Evolutionary conservation across 1,139 yeast species (phyloP), one percentile per base, ranked within the genome.

Genomic region (Magnusiomyces paraingens): DNA sequence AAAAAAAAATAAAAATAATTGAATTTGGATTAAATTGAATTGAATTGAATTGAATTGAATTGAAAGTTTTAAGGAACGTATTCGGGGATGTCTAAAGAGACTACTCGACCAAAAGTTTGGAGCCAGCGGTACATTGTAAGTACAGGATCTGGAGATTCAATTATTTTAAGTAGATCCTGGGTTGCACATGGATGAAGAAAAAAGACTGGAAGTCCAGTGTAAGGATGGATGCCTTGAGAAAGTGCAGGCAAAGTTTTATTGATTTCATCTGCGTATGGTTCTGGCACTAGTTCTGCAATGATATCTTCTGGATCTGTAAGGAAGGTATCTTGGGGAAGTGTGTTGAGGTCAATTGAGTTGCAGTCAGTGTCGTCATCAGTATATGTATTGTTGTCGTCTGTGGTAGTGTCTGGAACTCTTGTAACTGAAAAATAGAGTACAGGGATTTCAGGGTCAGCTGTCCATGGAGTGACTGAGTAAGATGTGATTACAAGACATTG

Each of bases 161-260:
- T 43, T 14, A 44, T 53, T 5, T 45, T 47, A 47, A 64, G 40
- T 49, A 57, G 59, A n/a, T 56, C 59, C n/a, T 52, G 54, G 1
- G 75, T 71, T 29, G 62, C 60, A 58, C 76, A 72, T 10, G 76
- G 76, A 54, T 72, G 76, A 17, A 73, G 50, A 56, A 58, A 70
- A 55, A 69, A 66, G 10, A 63, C 57, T 1, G 73, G 72, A 36
- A 62, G 54, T 2, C 67, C 68, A 38, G 62, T 55, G 3, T 58
- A 40, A 11, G 75, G 74, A 54, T 69, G 73, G 49, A 65, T 71
- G 2, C 68, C 66, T 45, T 66, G 72, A 12, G 70, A 64, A 44
- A 55, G 26, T 8, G 52, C 51, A 1, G 52, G 51, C n/a, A 47
- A 8, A 4, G 32, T 40, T 18, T 40, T 40, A 20, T 43, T 15